Evolutionary conservation across 495 filamentous ascomycete genomes (phyloP), one percentile per base, ranked within the genome.

Genomic region (Tuber melanosporum): DNA sequence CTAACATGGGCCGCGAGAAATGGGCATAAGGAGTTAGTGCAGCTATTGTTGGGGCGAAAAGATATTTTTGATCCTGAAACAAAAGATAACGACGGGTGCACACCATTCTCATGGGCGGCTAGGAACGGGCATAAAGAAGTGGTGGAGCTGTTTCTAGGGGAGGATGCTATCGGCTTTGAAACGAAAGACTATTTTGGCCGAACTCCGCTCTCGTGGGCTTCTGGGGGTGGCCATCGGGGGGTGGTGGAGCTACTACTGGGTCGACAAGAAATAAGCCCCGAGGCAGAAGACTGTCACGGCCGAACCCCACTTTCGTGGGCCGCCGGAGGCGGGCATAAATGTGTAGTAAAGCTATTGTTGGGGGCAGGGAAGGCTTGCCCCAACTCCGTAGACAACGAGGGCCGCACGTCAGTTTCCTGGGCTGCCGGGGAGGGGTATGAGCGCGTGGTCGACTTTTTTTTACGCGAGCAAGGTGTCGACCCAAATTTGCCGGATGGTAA

Each of bases 241-340:
- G n/a, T n/a, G n/a, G n/a, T n/a, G n/a, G n/a, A n/a, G n/a, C n/a
- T n/a, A n/a, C n/a, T n/a, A n/a, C n/a, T n/a, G n/a, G n/a, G n/a
- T n/a, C n/a, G n/a, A n/a, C n/a, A n/a, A n/a, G n/a, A n/a, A n/a
- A n/a, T n/a, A n/a, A n/a, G n/a, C n/a, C n/a, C n/a, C n/a, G n/a
- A n/a, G n/a, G n/a, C n/a, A n/a, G n/a, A n/a, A n/a, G n/a, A n/a
- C n/a, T n/a, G n/a, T n/a, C n/a, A n/a, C n/a, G 71, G 71, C 36
- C 81, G 80, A 39, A 86, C 83, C 9, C 83, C 86, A 39, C 82
- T 87, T 69, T 84, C 79, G 6, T 84, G 72, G 78, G 86, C 86
- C 46, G n/a, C n/a, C n/a, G n/a, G 74, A 44, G 73, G 71, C 20
- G 81, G 81, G 41, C 26, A 83, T 41, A 52, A 77, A 74, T 74